These are phyloP conservation scores for Barnettozyma sp. DNA, from an alignment of 805 yeast species.

Conservation along the genomic window DNA sequence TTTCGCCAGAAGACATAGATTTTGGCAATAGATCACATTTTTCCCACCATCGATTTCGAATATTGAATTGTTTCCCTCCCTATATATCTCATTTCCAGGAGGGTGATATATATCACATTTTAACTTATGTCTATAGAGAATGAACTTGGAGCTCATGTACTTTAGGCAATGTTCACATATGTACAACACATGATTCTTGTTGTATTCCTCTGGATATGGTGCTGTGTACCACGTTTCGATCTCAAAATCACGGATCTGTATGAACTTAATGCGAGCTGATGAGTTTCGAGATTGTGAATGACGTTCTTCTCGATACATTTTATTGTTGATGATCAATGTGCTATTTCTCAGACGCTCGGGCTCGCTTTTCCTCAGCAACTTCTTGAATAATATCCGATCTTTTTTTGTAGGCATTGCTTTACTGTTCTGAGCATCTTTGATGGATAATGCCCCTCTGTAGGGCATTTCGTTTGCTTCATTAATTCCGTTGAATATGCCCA, in stretches of 20 bases:
- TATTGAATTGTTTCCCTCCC: conserved; percentile 61
- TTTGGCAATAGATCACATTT: conserved; percentile 77
- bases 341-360: conserved; percentile 32
- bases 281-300: conserved; percentile 4
- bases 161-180: conserved; percentile 82
- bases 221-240: conserved; percentile 90
- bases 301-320: conserved; percentile 5
- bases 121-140: conserved; percentile 59
- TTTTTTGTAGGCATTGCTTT: conserved; percentile 51
- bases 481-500: conserved; percentile 5
- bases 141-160: conserved; percentile 65
- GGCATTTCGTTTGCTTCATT: conserved; percentile 49
- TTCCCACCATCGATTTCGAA: conserved; percentile 94
- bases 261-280: conserved; percentile 33
- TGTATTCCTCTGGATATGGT: conserved; percentile 86
- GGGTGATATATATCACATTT: conserved; percentile 73
- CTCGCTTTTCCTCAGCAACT: conserved; percentile 34
- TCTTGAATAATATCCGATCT: conserved; percentile 46
- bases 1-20: conserved; percentile 83
- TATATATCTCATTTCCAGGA: conserved; percentile 88
- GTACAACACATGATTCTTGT: conserved; percentile 52
- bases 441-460: conserved; percentile 55
- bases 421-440: conserved; percentile 51
- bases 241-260: conserved; percentile 65
- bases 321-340: conserved; percentile 25